These are phyloP conservation scores for Aspergillus vadensis DNA, from an alignment of 2,329 filamentous ascomycete species.

Conservation along the genomic window DNA sequence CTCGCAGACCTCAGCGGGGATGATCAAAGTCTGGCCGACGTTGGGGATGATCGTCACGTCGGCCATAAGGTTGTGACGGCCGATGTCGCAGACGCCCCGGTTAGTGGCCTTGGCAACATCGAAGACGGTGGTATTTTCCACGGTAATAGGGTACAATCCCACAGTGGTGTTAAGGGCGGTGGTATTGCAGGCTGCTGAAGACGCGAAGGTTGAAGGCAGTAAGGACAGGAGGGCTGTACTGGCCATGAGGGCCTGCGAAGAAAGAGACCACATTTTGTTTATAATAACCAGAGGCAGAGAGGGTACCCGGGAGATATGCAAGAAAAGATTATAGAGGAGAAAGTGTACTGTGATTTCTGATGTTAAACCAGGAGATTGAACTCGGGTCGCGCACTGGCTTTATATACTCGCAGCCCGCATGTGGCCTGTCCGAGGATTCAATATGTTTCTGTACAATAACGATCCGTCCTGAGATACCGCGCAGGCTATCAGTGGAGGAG, in stretches of 20 bases:
- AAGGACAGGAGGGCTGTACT: neutral
- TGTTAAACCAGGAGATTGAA: neutral
- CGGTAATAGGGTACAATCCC: constrained; percentile 1
- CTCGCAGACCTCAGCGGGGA: constrained; percentile 17
- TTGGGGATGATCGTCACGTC: constrained; percentile 22
- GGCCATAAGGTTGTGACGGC: constrained; percentile 20
- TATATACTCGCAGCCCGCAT: neutral
- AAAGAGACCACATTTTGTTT: neutral
- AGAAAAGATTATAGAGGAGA: neutral
- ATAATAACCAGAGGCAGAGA: neutral
- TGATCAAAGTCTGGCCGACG: constrained; percentile 16
- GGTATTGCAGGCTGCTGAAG: constrained; percentile 7
- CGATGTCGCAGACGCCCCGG: constrained; percentile 18
- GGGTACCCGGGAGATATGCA: neutral
- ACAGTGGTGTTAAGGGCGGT: constrained; percentile 13
- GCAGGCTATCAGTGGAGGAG: neutral
- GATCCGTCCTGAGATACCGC: neutral
- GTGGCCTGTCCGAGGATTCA: neutral
- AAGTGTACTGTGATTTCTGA: neutral
- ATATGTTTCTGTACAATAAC: neutral
- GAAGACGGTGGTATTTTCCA: constrained; percentile 10
- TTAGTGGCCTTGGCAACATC: constrained; percentile 12
- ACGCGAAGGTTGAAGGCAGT: neutral
- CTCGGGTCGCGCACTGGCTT: neutral
- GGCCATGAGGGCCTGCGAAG: neutral